These are phyloP conservation scores for Erythrophleum fordii DNA, from an alignment of 306 rosid species.

Conservation along the genomic window DNA sequence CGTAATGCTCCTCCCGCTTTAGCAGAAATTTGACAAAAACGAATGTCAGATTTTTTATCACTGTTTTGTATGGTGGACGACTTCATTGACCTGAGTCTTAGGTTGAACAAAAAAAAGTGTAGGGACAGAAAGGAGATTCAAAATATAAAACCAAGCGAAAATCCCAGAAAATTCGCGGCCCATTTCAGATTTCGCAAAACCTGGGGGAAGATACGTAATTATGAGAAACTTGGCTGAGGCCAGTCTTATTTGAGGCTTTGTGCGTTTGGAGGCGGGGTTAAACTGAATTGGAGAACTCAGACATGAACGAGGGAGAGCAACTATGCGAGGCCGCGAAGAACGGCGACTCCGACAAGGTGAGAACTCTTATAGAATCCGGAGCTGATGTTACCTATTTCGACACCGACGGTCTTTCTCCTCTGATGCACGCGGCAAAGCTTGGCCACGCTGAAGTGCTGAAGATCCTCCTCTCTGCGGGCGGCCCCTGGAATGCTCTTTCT, in stretches of 20 bases:
- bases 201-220: not conserved
- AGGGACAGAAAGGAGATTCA: not conserved
- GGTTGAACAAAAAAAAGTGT: not conserved
- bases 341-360: constrained; percentile 63
- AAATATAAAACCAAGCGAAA: not conserved
- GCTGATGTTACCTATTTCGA: constrained; percentile 70
- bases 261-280: not conserved
- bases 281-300: constrained; percentile 7
- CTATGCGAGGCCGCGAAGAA: constrained; percentile 74
- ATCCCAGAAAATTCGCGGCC: not conserved
- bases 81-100: too few species aligned
- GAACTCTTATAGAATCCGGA: constrained; percentile 59
- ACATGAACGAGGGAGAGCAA: constrained; percentile 56
- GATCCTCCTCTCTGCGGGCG: constrained; percentile 74
- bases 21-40: too few species aligned
- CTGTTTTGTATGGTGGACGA: too few species aligned
- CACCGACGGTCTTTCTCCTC: constrained; percentile 74
- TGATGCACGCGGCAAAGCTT: constrained; percentile 85
- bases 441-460: constrained; percentile 67
- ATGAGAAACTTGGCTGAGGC: not conserved
- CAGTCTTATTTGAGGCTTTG: not conserved
- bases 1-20: too few species aligned
- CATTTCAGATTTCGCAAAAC: not conserved
- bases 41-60: too few species aligned
- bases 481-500: constrained; percentile 95